phyloP scores from a whole-genome alignment of 1,139 yeast species.

The Lodderomyces metapsilosis region DNA sequence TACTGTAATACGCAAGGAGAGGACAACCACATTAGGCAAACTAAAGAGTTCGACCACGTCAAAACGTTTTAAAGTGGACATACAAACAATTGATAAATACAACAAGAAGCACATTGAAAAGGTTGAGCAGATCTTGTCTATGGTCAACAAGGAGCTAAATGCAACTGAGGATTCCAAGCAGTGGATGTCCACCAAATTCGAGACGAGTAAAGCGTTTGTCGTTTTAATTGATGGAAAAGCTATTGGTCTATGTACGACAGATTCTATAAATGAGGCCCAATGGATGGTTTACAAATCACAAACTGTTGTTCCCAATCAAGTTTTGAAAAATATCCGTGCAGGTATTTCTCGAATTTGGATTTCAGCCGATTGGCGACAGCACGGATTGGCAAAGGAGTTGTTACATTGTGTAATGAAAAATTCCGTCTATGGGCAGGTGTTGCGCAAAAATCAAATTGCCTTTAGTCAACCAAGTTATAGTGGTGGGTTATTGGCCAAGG shows the following conservation, averaged over 20 bases:
- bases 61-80: conserved; percentile 13
- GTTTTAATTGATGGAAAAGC: conserved; percentile 39
- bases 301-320: conserved; percentile 35
- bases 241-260: conserved; percentile 54
- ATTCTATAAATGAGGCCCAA: conserved; percentile 31
- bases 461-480: conserved; percentile 73
- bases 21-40: not conserved
- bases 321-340: conserved; percentile 26
- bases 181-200: conserved; percentile 37
- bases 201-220: conserved; percentile 45
- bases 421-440: conserved; percentile 51
- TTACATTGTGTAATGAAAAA: conserved; percentile 39
- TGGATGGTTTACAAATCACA: conserved; percentile 51
- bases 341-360: conserved; percentile 72
- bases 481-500: conserved; percentile 56
- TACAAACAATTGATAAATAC: conserved; percentile 19
- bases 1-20: conserved; percentile 8
- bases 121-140: conserved; percentile 30
- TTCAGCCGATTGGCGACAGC: conserved; percentile 51
- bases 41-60: conserved; percentile 6
- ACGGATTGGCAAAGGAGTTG: conserved; percentile 46
- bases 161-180: conserved; percentile 53
- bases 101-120: conserved; percentile 21
- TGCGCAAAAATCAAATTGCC: conserved; percentile 46
- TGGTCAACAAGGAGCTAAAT: conserved; percentile 59